Conservation (phyloP, 164 flowering plant species). For the Brasenia schreberi region DNA sequence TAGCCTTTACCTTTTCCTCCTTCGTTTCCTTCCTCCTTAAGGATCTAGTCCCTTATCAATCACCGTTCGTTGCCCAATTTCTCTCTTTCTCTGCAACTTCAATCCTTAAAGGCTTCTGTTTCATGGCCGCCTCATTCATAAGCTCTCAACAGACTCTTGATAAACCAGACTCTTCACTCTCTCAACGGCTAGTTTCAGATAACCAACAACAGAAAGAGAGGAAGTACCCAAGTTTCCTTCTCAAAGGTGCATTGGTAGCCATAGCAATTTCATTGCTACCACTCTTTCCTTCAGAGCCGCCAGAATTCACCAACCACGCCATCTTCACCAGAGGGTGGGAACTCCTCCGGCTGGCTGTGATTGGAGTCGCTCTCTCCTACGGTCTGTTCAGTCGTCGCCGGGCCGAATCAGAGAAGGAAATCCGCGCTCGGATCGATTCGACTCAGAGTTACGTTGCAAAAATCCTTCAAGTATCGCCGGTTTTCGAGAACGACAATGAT, state of each 20-base stretch:
- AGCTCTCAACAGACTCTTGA: background rate
- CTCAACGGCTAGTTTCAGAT: slow-evolving; percentile 13
- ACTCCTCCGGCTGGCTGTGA: slow-evolving; percentile 73
- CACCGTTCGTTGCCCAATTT: too few species aligned
- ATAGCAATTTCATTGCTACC: slow-evolving; percentile 37
- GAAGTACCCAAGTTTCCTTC: slow-evolving; percentile 21
- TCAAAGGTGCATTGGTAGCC: slow-evolving; percentile 29
- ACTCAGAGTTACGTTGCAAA: slow-evolving; percentile 49
- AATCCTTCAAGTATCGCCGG: slow-evolving; percentile 65
- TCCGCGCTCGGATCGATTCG: slow-evolving; percentile 21
- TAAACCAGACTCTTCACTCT: slow-evolving; percentile 6
- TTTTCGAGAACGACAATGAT: slow-evolving; percentile 53
- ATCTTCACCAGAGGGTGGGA: slow-evolving; percentile 63
- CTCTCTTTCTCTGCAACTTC: background rate
- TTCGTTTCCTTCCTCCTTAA: background rate
- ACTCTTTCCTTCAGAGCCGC: slow-evolving; percentile 58
- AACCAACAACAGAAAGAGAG: slow-evolving; percentile 28
- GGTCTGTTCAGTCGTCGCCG: slow-evolving; percentile 68
- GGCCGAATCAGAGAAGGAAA: slow-evolving; percentile 38
- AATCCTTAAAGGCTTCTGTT: background rate
- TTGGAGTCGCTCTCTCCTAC: slow-evolving; percentile 86
- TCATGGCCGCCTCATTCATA: background rate
- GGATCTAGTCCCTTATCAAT: background rate
- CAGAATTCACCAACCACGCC: slow-evolving; percentile 54
- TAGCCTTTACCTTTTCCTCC: background rate